These are phyloP conservation scores for Schizophyllum commune DNA, from an alignment of 1,284 basidiomycete genomes.

Conservation along the genomic window DNA sequence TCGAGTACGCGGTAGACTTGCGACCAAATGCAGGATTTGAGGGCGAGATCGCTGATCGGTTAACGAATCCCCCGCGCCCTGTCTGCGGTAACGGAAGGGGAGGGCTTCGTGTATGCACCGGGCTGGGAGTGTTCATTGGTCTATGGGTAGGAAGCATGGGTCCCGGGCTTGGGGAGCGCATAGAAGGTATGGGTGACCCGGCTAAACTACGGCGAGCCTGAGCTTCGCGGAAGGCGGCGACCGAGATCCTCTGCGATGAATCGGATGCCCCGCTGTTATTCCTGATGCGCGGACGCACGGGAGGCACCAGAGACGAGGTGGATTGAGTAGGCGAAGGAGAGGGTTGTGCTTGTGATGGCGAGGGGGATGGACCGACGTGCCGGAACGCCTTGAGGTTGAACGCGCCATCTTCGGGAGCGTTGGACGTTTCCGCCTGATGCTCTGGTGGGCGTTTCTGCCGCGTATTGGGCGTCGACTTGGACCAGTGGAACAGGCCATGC, in stretches of 20 bases:
- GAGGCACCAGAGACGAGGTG: slow-evolving; percentile 11
- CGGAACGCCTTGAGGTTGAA: slow-evolving; percentile 10
- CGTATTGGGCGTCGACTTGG: not conserved
- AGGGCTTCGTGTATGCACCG: not conserved
- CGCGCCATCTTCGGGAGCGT: not conserved
- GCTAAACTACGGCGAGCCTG: slow-evolving; percentile 57
- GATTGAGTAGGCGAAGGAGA: slow-evolving; percentile 14
- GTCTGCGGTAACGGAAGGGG: not conserved
- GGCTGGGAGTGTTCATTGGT: not conserved
- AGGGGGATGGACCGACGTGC: slow-evolving; percentile 12
- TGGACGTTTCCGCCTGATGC: not conserved
- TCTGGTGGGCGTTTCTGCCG: not conserved
- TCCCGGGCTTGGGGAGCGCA: slow-evolving; percentile 35
- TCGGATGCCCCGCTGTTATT: slow-evolving; percentile 49
- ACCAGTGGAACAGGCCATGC: not conserved
- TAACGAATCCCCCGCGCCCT: no score
- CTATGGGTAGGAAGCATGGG: not conserved
- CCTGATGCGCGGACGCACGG: slow-evolving; percentile 40
- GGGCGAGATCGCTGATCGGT: no score
- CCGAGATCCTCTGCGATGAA: slow-evolving; percentile 61
- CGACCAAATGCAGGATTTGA: no score
- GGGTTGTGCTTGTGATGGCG: slow-evolving; percentile 28
- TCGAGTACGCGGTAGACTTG: no score
- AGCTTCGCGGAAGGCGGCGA: slow-evolving; percentile 71
- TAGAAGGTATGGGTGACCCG: slow-evolving; percentile 52